Conservation (phyloP, 768 basidiomycete species). For the Collybia sordida region DNA sequence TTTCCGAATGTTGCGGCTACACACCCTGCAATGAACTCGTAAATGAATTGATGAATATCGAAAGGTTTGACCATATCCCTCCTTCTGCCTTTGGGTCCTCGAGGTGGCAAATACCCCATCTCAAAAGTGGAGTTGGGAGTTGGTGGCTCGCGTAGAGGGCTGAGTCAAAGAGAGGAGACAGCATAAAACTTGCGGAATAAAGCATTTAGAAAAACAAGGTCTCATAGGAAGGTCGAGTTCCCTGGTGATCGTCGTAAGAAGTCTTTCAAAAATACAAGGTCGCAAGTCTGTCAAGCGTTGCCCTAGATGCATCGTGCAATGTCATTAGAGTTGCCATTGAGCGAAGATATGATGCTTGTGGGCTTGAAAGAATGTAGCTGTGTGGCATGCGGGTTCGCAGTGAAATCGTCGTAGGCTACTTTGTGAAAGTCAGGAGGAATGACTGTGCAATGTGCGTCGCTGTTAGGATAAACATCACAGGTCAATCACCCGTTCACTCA, state of each 20-base stretch:
- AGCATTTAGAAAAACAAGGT: neutral
- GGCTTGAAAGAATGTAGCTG: neutral
- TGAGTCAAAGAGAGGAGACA: neutral
- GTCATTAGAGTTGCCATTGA: neutral
- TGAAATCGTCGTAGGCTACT: no score
- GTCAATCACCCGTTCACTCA: no score
- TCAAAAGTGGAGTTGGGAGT: neutral
- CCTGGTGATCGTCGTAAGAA: neutral
- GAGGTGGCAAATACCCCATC: slow-evolving; percentile 34
- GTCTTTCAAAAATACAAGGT: neutral
- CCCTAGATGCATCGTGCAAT: no score
- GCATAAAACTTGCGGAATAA: neutral
- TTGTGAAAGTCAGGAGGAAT: no score
- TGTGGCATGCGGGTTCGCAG: no score
- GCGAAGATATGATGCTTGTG: neutral
- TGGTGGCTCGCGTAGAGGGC: neutral
- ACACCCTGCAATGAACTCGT: neutral
- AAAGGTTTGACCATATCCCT: neutral
- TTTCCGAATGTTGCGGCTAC: slow-evolving; percentile 1
- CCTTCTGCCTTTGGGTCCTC: slow-evolving; percentile 2
- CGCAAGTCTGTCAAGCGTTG: neutral
- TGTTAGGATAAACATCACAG: no score
- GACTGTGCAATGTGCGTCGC: no score
- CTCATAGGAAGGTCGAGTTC: neutral
- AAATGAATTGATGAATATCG: neutral